Evolutionary conservation across 1,284 basidiomycete species (phyloP).

Genomic region (Ustilago tritici): DNA sequence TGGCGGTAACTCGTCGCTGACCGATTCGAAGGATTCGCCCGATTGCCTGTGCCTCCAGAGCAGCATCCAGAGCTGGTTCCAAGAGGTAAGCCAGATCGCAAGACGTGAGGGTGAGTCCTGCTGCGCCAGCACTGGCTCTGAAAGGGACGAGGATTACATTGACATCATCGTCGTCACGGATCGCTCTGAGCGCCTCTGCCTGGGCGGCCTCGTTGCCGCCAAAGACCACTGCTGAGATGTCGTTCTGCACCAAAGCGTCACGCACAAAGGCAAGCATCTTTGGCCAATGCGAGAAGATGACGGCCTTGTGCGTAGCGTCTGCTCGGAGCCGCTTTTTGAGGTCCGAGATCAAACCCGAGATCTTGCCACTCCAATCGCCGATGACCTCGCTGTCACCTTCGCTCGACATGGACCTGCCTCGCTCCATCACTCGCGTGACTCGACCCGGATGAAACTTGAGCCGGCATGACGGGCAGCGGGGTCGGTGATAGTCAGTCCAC

Average conservation of each 20-base stretch:
- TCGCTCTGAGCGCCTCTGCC: constrained; percentile 44
- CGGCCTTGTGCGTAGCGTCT: constrained; percentile 50
- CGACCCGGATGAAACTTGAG: constrained; percentile 21
- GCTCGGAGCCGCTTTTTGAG: constrained; percentile 25
- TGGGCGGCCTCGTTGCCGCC: constrained; percentile 35
- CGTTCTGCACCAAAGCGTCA: constrained; percentile 45
- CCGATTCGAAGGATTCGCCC: constrained; percentile 56
- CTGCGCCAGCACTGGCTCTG: constrained; percentile 54
- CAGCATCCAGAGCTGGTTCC: constrained; percentile 52
- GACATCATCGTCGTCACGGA: constrained; percentile 47
- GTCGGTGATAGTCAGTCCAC: constrained; percentile 5
- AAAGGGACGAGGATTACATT: constrained; percentile 52
- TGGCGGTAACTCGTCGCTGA: constrained; percentile 44
- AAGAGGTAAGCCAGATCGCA: constrained; percentile 53
- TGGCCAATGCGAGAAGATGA: constrained; percentile 57
- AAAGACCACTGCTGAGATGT: constrained; percentile 40
- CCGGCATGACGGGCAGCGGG: constrained; percentile 42
- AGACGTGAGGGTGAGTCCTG: constrained; percentile 54
- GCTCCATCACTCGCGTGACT: constrained; percentile 47
- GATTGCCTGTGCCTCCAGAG: constrained; percentile 51
- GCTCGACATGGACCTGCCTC: constrained; percentile 21
- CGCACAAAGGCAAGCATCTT: constrained; percentile 49
- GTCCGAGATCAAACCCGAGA: constrained; percentile 50
- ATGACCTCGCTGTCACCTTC: constrained; percentile 20
- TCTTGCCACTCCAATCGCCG: constrained; percentile 57